phyloP scores from a whole-genome alignment of 495 filamentous ascomycete genomes.

The Aspergillus taichungensis region DNA sequence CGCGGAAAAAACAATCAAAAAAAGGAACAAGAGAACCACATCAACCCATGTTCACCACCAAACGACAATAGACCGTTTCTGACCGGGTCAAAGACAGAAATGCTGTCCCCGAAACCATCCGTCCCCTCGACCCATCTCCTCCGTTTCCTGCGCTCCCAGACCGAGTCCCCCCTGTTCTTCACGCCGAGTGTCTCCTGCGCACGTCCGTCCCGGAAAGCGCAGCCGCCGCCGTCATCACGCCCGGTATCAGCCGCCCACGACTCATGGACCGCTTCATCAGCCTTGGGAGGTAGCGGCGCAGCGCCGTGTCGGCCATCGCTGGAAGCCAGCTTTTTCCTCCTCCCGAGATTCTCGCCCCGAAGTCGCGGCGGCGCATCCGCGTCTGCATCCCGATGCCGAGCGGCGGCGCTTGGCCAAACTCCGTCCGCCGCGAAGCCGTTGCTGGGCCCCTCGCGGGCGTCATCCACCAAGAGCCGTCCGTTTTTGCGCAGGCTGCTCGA shows the following conservation, averaged over 20 bases:
- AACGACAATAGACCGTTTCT: too few relatives aligned
- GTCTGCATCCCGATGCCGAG: constrained; percentile 8
- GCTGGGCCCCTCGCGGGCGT: constrained; percentile 19
- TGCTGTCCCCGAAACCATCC: constrained; percentile 33
- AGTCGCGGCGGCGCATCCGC: neutral
- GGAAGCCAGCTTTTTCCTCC: constrained; percentile 3
- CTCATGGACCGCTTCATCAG: constrained; percentile 12
- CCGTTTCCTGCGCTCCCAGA: constrained; percentile 53
- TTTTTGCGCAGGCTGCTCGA: constrained; percentile 52
- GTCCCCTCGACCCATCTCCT: constrained; percentile 53
- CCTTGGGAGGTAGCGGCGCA: constrained; percentile 14
- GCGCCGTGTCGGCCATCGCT: constrained; percentile 7
- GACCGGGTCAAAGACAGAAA: constrained; percentile 14
- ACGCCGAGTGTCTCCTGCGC: constrained; percentile 30
- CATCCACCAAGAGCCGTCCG: constrained; percentile 35
- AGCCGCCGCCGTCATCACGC: neutral
- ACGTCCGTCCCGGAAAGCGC: constrained; percentile 4
- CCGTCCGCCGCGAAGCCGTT: neutral
- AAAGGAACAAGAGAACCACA: neutral
- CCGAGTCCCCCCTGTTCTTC: constrained; percentile 44
- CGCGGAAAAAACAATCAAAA: neutral
- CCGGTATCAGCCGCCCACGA: constrained; percentile 2
- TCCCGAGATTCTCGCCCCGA: constrained; percentile 1
- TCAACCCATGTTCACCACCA: too few relatives aligned
- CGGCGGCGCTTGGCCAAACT: neutral